Evolutionary conservation across 768 basidiomycete genomes (phyloP).

Genomic region (Hebeloma cylindrosporum): DNA sequence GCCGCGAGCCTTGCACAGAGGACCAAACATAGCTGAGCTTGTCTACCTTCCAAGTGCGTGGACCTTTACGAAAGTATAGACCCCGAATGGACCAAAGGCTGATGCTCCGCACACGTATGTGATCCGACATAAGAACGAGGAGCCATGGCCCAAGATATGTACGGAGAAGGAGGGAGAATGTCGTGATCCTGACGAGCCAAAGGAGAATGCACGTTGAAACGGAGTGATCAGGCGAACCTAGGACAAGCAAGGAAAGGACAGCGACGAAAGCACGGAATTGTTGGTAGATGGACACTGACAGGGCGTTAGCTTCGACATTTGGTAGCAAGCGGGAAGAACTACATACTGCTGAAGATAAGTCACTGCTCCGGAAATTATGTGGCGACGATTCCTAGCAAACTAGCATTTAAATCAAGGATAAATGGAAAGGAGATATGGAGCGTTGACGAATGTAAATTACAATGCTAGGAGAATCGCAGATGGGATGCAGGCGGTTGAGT

Average conservation of each 20-base stretch:
- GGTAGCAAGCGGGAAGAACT: neutral
- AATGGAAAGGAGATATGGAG: no score
- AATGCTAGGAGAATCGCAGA: no score
- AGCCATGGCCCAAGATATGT: conserved; percentile 68
- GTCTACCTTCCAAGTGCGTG: conserved; percentile 59
- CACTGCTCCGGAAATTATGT: no score
- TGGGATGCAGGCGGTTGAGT: no score
- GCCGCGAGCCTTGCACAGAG: conserved; percentile 47
- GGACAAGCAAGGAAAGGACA: conserved; percentile 26
- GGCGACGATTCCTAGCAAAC: no score
- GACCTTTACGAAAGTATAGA: conserved; percentile 61
- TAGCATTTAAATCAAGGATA: no score
- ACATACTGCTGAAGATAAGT: neutral
- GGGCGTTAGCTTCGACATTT: neutral
- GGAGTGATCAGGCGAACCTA: conserved; percentile 29
- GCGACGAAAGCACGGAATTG: conserved; percentile 11
- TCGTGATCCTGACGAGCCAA: conserved; percentile 52
- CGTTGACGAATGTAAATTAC: no score
- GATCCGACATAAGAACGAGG: conserved; percentile 58
- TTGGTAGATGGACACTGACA: conserved; percentile 15
- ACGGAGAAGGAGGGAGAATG: conserved; percentile 59
- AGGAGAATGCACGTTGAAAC: conserved; percentile 44
- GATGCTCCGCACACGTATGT: conserved; percentile 68
- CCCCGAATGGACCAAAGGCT: conserved; percentile 79
- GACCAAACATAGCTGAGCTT: conserved; percentile 65